Conservation (phyloP, 2,329 filamentous ascomycete species). For the Blumeria hordei region DNA sequence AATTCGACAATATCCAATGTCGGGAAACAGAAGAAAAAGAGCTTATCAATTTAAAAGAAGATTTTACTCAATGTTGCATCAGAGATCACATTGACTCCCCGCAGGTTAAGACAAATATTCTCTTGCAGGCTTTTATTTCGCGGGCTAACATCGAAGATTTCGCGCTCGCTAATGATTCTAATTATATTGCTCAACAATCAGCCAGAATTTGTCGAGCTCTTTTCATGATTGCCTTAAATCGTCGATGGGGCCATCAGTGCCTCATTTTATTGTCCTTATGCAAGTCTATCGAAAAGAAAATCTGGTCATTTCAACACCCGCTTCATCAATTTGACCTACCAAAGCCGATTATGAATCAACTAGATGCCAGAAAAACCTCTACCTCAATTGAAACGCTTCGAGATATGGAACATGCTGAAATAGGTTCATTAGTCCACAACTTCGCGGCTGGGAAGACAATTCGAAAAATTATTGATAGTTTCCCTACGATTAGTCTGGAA, state of each 20-base stretch:
- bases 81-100: conserved; percentile 24
- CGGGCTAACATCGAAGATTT: conserved; percentile 77
- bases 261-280: conserved; percentile 73
- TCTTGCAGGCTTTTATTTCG: conserved; percentile 86
- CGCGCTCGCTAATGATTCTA: conserved; percentile 71
- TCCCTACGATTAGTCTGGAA: conserved; percentile 76
- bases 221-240: conserved; percentile 92
- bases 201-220: conserved; percentile 81
- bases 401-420: conserved; percentile 83
- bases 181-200: conserved; percentile 88
- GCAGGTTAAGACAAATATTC: conserved; percentile 84
- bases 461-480: conserved; percentile 60
- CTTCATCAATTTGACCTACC: conserved; percentile 87
- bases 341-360: conserved; percentile 54
- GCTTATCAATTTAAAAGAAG: conserved; percentile 45
- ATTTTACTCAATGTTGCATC: conserved; percentile 51
- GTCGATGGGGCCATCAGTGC: conserved; percentile 89
- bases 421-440: conserved; percentile 80
- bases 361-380: conserved; percentile 56
- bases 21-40: conserved; percentile 80
- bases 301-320: conserved; percentile 89
- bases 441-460: conserved; percentile 66
- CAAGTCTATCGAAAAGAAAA: conserved; percentile 88
- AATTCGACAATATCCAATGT: conserved; percentile 92
- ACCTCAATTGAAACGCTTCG: conserved; percentile 55